Base-by-base conservation (phyloP, 2,329 filamentous ascomycete species). In the Aspergillus sp. region DNA sequence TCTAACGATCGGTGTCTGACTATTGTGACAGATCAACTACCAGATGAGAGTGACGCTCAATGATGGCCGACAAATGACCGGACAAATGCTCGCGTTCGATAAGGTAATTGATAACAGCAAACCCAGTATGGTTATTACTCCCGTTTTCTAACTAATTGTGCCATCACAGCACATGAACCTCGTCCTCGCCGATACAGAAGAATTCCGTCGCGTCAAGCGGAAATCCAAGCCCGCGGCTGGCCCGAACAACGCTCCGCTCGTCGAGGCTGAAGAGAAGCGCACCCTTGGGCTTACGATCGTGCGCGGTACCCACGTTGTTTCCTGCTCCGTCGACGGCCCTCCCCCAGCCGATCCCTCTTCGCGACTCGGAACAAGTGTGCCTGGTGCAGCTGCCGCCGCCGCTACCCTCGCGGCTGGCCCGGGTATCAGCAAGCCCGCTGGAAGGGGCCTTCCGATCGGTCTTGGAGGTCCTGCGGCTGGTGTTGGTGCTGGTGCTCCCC, bases 31-130 rank as follows among this genome's bases (percentile, higher is more conserved):
- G 93, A 95, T 98, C 80, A 97, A 98, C 78, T 97, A 95, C 79
- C 89, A 91, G 73, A 97, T 98, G 90, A 86, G 91, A 68, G 86
- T 96, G 56, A 97, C 90, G 48, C 80, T 98, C 69, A 89, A 88
- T 66, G 93, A 98, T 75, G 89, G 89, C 56, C 85, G 93, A 65
- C 89, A 96, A 71, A 94, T 98, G 84, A 90, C 90, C 37, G 93
- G 90, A 53, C 90, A 97, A 72, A 95, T 98, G 88, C 82, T 98
- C 59, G 93, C 93, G 47, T 98, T 97, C 65, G 93, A 98, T 73
- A 97, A 97, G 82, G 89, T 91, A 73, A 48, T 56, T 48, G 12
- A 41, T 52, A 33, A 47, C 33, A 22, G 19, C 3, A 22, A 13
- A 27, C 20, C 25, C 10, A 30, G 25, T 4, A 30, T 43, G 10